phyloP scores from a whole-genome alignment of 1,284 basidiomycete species.

The Porogramme epimiltina region DNA sequence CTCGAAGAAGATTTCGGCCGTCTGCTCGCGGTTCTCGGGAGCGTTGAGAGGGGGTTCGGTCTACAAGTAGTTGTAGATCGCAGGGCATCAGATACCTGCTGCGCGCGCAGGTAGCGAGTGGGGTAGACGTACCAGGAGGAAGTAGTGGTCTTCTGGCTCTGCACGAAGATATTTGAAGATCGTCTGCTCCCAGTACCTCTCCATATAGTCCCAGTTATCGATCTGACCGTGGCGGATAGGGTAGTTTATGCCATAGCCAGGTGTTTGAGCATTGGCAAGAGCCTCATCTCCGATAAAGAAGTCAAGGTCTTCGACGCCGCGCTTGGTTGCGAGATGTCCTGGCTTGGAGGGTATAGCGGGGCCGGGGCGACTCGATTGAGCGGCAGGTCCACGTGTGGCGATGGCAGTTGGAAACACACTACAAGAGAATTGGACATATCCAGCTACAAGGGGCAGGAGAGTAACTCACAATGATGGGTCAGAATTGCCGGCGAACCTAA shows the following conservation, averaged over 20 bases:
- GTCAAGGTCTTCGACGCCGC: slow-evolving; percentile 98
- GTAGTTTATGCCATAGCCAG: slow-evolving; percentile 93
- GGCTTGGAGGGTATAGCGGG: slow-evolving; percentile 85
- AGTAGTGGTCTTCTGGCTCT: slow-evolving; percentile 99
- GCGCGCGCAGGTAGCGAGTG: not conserved
- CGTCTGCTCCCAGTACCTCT: slow-evolving; percentile 99
- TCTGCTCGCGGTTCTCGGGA: slow-evolving; percentile 98
- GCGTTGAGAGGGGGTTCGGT: slow-evolving; percentile 98
- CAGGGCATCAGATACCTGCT: slow-evolving; percentile 5
- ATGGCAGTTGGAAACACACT: slow-evolving; percentile 97
- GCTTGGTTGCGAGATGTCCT: slow-evolving; percentile 91
- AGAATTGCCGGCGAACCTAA: slow-evolving; percentile 96
- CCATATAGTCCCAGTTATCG: slow-evolving; percentile 99
- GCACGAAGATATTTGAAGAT: slow-evolving; percentile 99
- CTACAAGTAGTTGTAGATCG: slow-evolving; percentile 40
- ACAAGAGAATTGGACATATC: not conserved
- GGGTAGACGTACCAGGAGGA: slow-evolving; percentile 78
- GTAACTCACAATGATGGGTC: slow-evolving; percentile 90
- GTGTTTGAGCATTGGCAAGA: slow-evolving; percentile 88
- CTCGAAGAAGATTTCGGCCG: slow-evolving; percentile 99
- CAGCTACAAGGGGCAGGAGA: not conserved
- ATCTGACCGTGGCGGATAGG: slow-evolving; percentile 98
- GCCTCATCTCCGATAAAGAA: slow-evolving; percentile 99
- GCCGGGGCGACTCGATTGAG: slow-evolving; percentile 61
- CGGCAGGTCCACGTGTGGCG: slow-evolving; percentile 75